Base-by-base conservation (phyloP, 2,329 filamentous ascomycete species). In the Aspergillus amoenus region DNA sequence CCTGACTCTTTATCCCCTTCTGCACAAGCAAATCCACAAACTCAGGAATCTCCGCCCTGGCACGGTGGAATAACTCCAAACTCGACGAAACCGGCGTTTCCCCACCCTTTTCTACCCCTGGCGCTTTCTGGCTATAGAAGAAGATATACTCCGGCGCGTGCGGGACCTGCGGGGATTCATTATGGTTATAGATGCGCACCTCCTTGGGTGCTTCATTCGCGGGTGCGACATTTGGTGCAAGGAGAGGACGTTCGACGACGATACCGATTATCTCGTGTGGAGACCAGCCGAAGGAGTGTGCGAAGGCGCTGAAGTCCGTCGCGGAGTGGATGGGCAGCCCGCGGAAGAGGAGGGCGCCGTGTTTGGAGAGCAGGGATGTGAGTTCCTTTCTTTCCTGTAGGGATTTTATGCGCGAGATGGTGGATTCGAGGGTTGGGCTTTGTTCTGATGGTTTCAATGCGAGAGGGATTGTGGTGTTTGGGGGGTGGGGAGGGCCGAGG, bases 211-310 rank as follows among this genome's bases (percentile, higher is more conserved):
- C 72, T 63, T 81, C 78, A 55, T 81, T 82, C 4, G 79, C 79
- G 0, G 79, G 78, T 2, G 76, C 75, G 1, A 79, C 75, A 55
- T 78, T 79, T 5, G 74, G 73, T 3, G 77, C 77, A 3, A 78
- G 70, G 3, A 74, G 41, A 0, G 79, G 78, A 42, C 80, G 66
- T 46, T 80, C 69, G 5, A 81, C 78, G 0, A 81, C 78, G 44
- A 81, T 81, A 0, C 79, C 79, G 48, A 82, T 82, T 55, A 80
- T 80, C 59, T 81, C 79, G 52, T 82, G 79, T 1, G 79, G 78
- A 1, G 61, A 68, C 59, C 73, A 79, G 0, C 78, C 78, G 60
- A 82, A 82, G 0, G 79, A 77, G 56, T 81, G 79, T 0, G 78
- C 77, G 60, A 82, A 81, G 57, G 67, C 73, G 67, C 76, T 79